Conservation (phyloP, 345 rosid species). For the Eucalyptus sideroxylon region DNA sequence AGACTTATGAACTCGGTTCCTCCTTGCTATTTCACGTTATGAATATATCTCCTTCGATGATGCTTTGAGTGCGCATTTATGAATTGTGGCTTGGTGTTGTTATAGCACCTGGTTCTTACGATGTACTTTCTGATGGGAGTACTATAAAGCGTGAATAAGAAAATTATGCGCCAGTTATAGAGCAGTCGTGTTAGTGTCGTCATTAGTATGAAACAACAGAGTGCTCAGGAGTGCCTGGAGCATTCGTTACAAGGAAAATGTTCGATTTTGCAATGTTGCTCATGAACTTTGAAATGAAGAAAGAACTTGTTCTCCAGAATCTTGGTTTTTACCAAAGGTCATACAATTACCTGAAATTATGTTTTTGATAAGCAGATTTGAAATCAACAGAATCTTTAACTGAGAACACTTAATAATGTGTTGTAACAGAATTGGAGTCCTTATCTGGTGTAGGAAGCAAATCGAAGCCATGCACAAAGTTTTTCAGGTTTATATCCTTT, state of each 20-base stretch:
- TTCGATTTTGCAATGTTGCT: background rate
- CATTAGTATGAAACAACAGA: background rate
- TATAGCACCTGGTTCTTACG: background rate
- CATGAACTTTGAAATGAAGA: background rate
- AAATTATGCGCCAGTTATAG: background rate
- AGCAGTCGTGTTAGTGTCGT: background rate
- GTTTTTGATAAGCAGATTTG: background rate
- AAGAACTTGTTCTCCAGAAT: background rate
- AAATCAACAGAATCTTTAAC: conserved; percentile 14
- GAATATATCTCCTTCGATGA: background rate
- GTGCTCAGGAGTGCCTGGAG: background rate
- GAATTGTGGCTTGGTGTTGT: background rate
- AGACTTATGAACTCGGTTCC: background rate
- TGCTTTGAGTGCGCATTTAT: background rate
- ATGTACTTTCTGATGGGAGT: background rate
- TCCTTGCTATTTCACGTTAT: background rate
- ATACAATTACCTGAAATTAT: background rate
- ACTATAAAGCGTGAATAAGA: background rate
- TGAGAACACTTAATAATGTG: conserved; percentile 53
- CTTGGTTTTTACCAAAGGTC: background rate
- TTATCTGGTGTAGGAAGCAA: conserved; percentile 99
- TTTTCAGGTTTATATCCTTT: conserved; percentile 93
- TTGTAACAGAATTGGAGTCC: conserved; percentile 83
- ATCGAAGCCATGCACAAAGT: conserved; percentile 99
- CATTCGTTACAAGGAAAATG: background rate